Base-by-base conservation (phyloP, 2,329 filamentous ascomycete genomes). In the Colletotrichum costaricense region DNA sequence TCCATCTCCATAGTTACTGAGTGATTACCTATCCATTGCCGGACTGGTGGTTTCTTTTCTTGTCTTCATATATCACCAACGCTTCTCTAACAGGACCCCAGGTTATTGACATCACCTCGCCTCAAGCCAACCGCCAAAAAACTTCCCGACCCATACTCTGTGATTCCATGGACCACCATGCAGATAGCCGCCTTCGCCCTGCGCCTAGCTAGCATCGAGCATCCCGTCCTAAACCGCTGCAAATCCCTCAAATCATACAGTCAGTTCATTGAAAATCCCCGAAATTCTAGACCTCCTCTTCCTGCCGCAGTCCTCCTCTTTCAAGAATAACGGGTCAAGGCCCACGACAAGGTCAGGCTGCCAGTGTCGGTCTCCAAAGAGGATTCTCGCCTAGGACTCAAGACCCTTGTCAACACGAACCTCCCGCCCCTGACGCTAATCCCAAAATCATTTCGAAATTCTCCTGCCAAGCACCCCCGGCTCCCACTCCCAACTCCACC, bases 221-320 rank as follows among this genome's bases (percentile, higher is more conserved):
- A 30, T 38, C 33, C 33, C 33, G 33, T 3, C 33, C 3, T 3
- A 3, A 35, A 35, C 33, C 19, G 24, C 24, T 54, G 33, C 55
- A 62, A 59, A 58, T 42, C 52, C 60, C 54, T 58, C 49, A 46
- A 63, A 22, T 14, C 33, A 30, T 57, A 5, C 28, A 65, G 55
- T 49, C 56, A 55, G 49, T 30, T n/a, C 42, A 63, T 9, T 16
- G 35, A 73, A 60, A 69, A 24, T 69, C 66, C 55, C 69, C 66
- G 69, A 63, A 59, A 60, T 58, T 73, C 70, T 70, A 69, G 60
- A 62, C 66, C 33, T 46, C 22, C 54, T 24, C 35, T 3, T 26
- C 35, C n/a, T 33, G 4, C 28, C 33, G 11, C 11, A 35, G 3
- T 12, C 19, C 14, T 5, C 16, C 16, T 16, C 52, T 3, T 42